phyloP scores from a whole-genome alignment of 2,329 filamentous ascomycete species.

The Alternaria novae-zelandiae region DNA sequence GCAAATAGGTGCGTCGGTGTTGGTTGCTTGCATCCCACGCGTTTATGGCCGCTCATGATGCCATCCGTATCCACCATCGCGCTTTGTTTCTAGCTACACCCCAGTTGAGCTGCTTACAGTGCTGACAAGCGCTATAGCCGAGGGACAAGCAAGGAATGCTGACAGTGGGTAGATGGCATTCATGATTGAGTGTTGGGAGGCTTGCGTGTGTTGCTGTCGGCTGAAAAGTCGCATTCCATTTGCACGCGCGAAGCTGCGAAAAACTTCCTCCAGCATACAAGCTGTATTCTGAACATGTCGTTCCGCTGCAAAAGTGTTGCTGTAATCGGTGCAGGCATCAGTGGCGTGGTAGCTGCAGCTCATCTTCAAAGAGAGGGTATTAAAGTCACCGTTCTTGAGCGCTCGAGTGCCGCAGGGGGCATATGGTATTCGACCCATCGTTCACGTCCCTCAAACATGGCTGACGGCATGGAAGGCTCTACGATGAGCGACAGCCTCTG shows the following conservation, averaged over 20 bases:
- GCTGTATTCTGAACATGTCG: slow-evolving; percentile 17
- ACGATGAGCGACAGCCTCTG: slow-evolving; percentile 56
- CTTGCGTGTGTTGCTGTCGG: neutral
- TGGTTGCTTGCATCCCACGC: neutral
- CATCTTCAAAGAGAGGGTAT: slow-evolving; percentile 44
- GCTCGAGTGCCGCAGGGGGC: slow-evolving; percentile 60
- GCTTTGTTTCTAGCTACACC: slow-evolving; percentile 2
- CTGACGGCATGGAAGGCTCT: slow-evolving; percentile 47
- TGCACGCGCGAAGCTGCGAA: neutral
- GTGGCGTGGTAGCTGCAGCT: slow-evolving; percentile 45
- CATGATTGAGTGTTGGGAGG: neutral
- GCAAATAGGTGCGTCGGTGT: neutral
- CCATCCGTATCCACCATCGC: slow-evolving; percentile 27
- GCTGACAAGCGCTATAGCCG: slow-evolving; percentile 10
- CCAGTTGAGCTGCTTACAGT: neutral
- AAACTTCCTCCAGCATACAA: neutral
- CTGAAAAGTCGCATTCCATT: neutral
- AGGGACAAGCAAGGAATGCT: neutral
- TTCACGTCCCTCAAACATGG: neutral
- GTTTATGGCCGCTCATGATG: slow-evolving; percentile 22
- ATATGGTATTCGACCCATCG: slow-evolving; percentile 55
- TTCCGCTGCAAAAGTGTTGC: slow-evolving; percentile 32
- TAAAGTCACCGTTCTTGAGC: slow-evolving; percentile 62
- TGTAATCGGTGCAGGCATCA: slow-evolving; percentile 48
- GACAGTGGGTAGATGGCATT: neutral